Base-by-base conservation (phyloP, 345 rosid species). In the Brassica carinata region DNA sequence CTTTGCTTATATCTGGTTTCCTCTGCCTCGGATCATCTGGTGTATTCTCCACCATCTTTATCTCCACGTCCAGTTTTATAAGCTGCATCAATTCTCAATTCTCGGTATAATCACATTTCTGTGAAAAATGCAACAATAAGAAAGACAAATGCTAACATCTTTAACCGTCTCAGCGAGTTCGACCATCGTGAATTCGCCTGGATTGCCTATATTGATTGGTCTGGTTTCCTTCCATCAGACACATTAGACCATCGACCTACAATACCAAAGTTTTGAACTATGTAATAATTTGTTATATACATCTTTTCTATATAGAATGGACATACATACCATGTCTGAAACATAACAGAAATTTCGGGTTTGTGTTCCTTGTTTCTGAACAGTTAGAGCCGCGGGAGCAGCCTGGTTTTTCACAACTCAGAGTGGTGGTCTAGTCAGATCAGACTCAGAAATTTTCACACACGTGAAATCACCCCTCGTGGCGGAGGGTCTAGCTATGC, bases 331-430 rank as follows among this genome's bases (percentile, higher is more conserved):
- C 99, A 95, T 89, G 78, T 95, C 99, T 6, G 99, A 91, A 36
- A 93, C 99, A 75, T 87, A 95, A 81, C 99, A 95, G 87, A 93
- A 95, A 77, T 98, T 95, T n/a, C 98, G 84, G 5, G 99, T 95
- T 87, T 91, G 97, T 77, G 99, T 93, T 84, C 98, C 99, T 0
- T 96, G 98, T 71, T 90, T 87, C 83, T 95, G 99, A 82, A 95
- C 97, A 48, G 97, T 95, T 84, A 91, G 86, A 2, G 97, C 83
- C 78, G 26, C 26, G 26, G 26, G 26, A 23, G 26, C 26, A 23
- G 26, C 26, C 26, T 23, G 26, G 26, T 23, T 23, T 23, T 23
- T 23, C 26, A 23, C 26, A 23, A 23, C 26, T 23, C 26, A 23
- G 26, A 23, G 26, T 23, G 26, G 26, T 23, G 26, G 26, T 23